phyloP scores from a whole-genome alignment of 225 moss, liverwort and hornwort genomes.

The Antitrichia curtipendula region DNA sequence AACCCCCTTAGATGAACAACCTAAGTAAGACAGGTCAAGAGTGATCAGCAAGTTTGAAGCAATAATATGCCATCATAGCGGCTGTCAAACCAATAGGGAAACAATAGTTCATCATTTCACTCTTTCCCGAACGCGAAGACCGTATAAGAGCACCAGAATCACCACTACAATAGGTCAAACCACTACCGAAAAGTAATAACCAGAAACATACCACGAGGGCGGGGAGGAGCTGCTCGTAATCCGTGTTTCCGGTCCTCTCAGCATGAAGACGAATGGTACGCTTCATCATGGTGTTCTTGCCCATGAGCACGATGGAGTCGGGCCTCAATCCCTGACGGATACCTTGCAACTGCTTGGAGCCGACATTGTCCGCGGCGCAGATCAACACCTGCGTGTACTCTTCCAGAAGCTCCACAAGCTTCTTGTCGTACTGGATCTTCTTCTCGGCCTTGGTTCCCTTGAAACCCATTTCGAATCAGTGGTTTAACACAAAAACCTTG shows the following conservation, averaged over 20 bases:
- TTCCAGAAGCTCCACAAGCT: conserved; percentile 72
- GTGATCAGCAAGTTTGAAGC: conserved; percentile 29
- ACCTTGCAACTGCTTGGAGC: conserved; percentile 77
- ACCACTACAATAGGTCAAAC: not conserved
- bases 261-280: conserved; percentile 66
- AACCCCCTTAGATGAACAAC: too few relatives aligned
- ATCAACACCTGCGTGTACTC: conserved; percentile 72
- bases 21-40: not conserved
- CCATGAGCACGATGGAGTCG: conserved; percentile 84
- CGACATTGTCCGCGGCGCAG: conserved; percentile 88
- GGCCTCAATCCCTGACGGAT: conserved; percentile 80
- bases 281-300: conserved; percentile 99
- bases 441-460: conserved; percentile 97
- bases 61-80: conserved; percentile 18
- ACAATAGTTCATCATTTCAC: conserved; percentile 8
- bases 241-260: conserved; percentile 62
- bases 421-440: conserved; percentile 65
- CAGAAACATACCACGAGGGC: conserved; percentile 52
- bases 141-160: too few relatives aligned
- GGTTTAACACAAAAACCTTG: not conserved
- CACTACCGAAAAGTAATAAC: not conserved
- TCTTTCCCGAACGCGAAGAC: not conserved
- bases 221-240: conserved; percentile 45
- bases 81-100: conserved; percentile 30
- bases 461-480: conserved; percentile 52